Conservation (phyloP, 768 basidiomycete genomes). For the Panaeolus cyanescens region DNA sequence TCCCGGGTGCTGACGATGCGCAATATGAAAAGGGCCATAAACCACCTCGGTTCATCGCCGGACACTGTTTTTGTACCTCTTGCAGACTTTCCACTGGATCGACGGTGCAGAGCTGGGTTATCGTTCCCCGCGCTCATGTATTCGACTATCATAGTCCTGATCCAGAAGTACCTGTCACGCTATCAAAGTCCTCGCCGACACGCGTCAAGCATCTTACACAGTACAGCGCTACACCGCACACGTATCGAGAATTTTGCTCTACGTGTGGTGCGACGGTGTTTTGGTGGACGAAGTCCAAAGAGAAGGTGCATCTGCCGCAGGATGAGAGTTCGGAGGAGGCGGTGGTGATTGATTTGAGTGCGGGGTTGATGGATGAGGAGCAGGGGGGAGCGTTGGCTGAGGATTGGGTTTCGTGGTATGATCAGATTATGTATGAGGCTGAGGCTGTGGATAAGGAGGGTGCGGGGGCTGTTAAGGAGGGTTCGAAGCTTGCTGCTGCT, state of each 20-base stretch:
- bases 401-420: background rate
- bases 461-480: conserved; percentile 1
- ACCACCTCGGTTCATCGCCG: conserved; percentile 13
- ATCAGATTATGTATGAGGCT: background rate
- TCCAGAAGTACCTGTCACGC: conserved; percentile 7
- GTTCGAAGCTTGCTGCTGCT: background rate
- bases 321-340: background rate
- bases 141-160: conserved; percentile 5
- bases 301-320: background rate
- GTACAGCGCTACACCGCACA: conserved; percentile 23
- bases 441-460: conserved; percentile 1
- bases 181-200: conserved; percentile 8
- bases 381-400: background rate
- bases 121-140: conserved; percentile 18
- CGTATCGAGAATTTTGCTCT: conserved; percentile 27
- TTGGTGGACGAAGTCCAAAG: conserved; percentile 19
- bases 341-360: background rate
- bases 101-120: conserved; percentile 19
- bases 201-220: conserved; percentile 23
- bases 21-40: background rate
- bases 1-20: background rate
- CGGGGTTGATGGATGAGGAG: conserved; percentile 1
- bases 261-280: conserved; percentile 33
- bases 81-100: conserved; percentile 22
- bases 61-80: conserved; percentile 20